phyloP scores from a whole-genome alignment of 23 red algal species.

The Gracilaria caudata region DNA sequence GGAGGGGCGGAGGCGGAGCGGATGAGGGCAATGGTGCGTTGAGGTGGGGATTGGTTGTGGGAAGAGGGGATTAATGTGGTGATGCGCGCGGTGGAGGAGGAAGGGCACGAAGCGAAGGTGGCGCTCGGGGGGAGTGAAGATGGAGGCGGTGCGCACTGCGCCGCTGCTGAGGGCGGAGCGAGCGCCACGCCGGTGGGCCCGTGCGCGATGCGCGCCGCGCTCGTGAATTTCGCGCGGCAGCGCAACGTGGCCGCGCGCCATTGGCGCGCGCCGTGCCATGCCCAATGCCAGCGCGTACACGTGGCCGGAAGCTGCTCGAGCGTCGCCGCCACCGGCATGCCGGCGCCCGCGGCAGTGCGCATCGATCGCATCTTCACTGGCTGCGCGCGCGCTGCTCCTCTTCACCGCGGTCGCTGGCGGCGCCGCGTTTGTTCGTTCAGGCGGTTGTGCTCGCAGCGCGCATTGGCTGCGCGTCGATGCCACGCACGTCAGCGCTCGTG shows the following conservation, averaged over 20 bases:
- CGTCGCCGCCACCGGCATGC: neutral
- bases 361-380: no score
- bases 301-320: neutral
- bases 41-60: neutral
- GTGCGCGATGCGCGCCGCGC: slow-evolving; percentile 1
- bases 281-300: neutral
- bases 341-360: no score
- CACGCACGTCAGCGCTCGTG: no score
- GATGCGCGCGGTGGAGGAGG: slow-evolving; percentile 5
- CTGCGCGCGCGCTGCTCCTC: no score
- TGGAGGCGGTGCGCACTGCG: neutral
- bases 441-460: no score
- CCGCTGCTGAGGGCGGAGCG: neutral
- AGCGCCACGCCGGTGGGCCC: neutral
- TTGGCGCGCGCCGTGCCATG: neutral
- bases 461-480: no score
- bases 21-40: neutral
- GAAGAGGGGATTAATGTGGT: slow-evolving; percentile 8
- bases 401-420: no score
- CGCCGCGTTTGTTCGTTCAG: no score
- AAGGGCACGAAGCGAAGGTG: neutral
- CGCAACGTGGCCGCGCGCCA: slow-evolving; percentile 9
- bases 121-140: neutral
- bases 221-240: neutral
- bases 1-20: neutral